Evolutionary conservation across 148 eudicot genomes (phyloP), one percentile per base, ranked within the genome.

Genomic region (Arbutus unedo): DNA sequence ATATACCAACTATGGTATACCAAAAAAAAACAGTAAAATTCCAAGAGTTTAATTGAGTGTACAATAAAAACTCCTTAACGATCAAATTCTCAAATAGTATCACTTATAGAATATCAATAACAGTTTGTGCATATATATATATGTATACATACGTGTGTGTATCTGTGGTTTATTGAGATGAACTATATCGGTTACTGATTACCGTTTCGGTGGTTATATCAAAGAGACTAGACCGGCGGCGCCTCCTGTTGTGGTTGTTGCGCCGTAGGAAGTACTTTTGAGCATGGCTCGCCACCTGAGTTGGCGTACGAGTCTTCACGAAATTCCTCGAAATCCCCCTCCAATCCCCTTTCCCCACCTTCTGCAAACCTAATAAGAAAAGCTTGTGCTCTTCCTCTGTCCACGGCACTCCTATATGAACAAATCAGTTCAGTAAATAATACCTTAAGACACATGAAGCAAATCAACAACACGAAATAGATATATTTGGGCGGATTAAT

Each of bases 211-310:
- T 88, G 62, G 98, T 94, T 79, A 94, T 94, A 79, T 94, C 98
- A 15, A 94, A 94, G 77, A 94, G 95, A 62, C 98, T 94, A 19
- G 96, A 93, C 48, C 98, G 88, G 55, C 96, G 98, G 57, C 96
- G 93, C 4, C 96, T 82, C 47, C 96, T 85, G 66, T 87, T 94
- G 59, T 86, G 82, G 81, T 91, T 93, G 87, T 75, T 88, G 9
- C 89, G 92, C 50, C 98, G 94, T 85, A 93, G 96, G 66, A 90
- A 94, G 51, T 94, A 93, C 80, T 94, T 94, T 79, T 94, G 98
- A 77, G 98, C 98, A 87, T 94, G 98, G 84, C 98, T 94, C 3
- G 96, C 98, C 57, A 94, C 98, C 81, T 94, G 98, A 59, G 98
- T 93, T 2, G 98, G 98, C 25, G 98, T 90, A n/a, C 98, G 86